Conservation (phyloP, 2,329 filamentous ascomycete genomes). For the Fusarium oligoseptatum region DNA sequence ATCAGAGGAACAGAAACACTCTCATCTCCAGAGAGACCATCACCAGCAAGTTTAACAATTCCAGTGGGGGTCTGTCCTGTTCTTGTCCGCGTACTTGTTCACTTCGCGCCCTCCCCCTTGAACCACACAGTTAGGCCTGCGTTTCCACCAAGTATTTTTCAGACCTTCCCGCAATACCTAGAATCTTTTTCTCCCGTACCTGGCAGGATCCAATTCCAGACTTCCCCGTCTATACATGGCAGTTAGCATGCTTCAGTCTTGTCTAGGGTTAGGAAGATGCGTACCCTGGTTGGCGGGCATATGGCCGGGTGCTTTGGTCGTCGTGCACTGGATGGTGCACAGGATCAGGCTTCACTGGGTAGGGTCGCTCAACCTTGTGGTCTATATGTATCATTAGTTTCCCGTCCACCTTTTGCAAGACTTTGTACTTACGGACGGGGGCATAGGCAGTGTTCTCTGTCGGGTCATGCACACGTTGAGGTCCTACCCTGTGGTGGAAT, state of each 20-base stretch:
- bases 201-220: not conserved
- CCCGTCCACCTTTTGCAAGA: not conserved
- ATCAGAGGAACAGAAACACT: not conserved
- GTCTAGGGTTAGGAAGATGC: not conserved
- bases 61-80: not conserved
- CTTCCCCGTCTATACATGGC: not conserved
- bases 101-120: not conserved
- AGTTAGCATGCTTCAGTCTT: not conserved
- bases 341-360: not conserved
- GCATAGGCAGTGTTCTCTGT: not conserved
- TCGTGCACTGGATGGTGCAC: not conserved
- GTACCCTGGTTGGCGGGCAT: not conserved
- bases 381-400: not conserved
- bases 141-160: not conserved
- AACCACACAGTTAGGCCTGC: not conserved
- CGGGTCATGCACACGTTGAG: not conserved
- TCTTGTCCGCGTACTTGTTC: not conserved
- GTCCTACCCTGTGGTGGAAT: not conserved
- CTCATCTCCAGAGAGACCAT: not conserved
- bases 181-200: too few species aligned
- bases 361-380: not conserved
- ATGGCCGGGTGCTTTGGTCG: not conserved
- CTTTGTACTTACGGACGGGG: not conserved
- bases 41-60: not conserved
- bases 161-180: not conserved